Evolutionary conservation across 2,329 filamentous ascomycete genomes (phyloP).

Genomic region (Cordyceps cicadae): DNA sequence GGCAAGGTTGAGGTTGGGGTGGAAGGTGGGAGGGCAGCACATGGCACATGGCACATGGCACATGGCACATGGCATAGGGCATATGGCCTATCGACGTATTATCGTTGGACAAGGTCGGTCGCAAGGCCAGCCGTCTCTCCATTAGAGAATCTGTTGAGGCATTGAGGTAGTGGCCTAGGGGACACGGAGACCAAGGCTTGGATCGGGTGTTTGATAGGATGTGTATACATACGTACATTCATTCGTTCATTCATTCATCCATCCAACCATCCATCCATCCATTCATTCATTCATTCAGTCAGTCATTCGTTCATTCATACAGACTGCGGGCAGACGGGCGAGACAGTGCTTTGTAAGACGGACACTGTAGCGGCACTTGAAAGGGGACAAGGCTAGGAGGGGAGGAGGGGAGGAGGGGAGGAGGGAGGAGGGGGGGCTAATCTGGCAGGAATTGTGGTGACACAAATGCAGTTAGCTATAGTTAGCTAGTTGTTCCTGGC

Average conservation of each 20-base stretch:
- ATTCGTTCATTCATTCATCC: too few relatives aligned
- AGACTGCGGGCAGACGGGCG: neutral
- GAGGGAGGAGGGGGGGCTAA: neutral
- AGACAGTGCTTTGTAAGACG: neutral
- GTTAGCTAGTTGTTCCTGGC: too few relatives aligned
- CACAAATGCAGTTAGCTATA: neutral
- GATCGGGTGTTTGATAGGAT: neutral
- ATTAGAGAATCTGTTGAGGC: neutral
- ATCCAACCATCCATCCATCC: too few relatives aligned
- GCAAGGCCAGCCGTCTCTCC: neutral
- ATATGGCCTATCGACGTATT: too few relatives aligned
- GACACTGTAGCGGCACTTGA: neutral
- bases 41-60: too few relatives aligned
- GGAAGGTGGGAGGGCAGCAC: too few relatives aligned
- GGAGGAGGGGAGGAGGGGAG: too few relatives aligned
- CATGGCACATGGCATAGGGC: neutral
- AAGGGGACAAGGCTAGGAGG: too few relatives aligned
- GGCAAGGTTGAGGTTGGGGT: too few relatives aligned
- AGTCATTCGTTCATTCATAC: too few relatives aligned
- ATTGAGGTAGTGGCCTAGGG: too few relatives aligned
- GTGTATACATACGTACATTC: too few relatives aligned
- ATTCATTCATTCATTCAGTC: neutral
- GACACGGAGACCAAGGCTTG: neutral
- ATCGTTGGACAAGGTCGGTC: neutral
- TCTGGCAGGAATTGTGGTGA: slow-evolving; percentile 10